phyloP scores from a whole-genome alignment of 2,329 filamentous ascomycete species.

The Sclerotiophoma versabilis region DNA sequence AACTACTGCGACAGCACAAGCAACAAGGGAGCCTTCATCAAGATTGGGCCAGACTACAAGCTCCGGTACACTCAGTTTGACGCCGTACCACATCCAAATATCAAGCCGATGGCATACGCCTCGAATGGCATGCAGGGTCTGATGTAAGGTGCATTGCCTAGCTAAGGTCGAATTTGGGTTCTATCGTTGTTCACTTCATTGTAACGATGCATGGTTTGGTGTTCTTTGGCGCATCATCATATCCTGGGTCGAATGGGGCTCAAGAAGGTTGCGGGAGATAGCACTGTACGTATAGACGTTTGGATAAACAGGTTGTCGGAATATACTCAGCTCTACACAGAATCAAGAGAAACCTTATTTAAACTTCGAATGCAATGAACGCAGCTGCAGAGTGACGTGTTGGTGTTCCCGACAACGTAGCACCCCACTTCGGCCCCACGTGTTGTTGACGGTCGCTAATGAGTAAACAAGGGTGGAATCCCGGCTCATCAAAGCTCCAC shows the following conservation, averaged over 20 bases:
- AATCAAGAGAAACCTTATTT: neutral
- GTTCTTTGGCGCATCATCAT: conserved; percentile 47
- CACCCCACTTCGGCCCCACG: conserved; percentile 10
- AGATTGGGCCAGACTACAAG: conserved; percentile 90
- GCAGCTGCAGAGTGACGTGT: conserved; percentile 13
- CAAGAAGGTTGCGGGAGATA: conserved; percentile 6
- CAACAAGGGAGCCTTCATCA: conserved; percentile 98
- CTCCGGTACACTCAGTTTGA: conserved; percentile 93
- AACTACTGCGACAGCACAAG: conserved; percentile 98
- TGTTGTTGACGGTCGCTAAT: conserved; percentile 13
- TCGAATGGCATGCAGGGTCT: conserved; percentile 80
- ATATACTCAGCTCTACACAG: conserved; percentile 10
- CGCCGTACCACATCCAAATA: conserved; percentile 92
- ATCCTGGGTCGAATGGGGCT: conserved; percentile 26
- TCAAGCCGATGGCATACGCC: conserved; percentile 92
- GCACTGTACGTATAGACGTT: conserved; percentile 14
- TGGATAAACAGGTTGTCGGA: conserved; percentile 14
- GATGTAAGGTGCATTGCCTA: conserved; percentile 59
- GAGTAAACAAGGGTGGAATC: conserved; percentile 15
- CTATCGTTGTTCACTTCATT: conserved; percentile 27
- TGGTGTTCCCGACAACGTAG: conserved; percentile 2
- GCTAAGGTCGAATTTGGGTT: conserved; percentile 8
- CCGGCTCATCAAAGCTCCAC: conserved; percentile 13
- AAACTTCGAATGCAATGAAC: neutral
- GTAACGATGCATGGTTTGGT: conserved; percentile 47